Base-by-base conservation (phyloP, 495 filamentous ascomycete species). In the Aspergillus ellipticus region DNA sequence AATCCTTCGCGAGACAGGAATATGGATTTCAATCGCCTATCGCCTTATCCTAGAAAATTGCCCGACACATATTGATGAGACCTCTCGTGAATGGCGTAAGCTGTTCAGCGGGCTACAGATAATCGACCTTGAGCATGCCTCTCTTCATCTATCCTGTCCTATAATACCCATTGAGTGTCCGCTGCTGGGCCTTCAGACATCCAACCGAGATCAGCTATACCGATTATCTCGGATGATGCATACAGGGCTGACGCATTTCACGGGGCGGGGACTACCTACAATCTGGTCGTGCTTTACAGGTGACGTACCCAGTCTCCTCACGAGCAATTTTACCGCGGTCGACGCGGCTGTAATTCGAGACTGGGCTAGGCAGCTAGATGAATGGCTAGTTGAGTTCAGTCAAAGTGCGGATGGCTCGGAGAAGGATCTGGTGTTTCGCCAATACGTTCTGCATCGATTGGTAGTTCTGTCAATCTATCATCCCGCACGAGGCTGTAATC, bases 261-360 rank as follows among this genome's bases (percentile, higher is more conserved):
- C 49, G 1, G 49, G 35, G 0, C 24, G 49, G 13, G 49, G 49
- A 3, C 21, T 52, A 16, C 49, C 49, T 3, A 52, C 49, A 2
- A 42, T 52, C 6, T 52, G 49, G 49, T 52, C 49, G 6, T 52
- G 49, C 35, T 52, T 42, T 26, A 52, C 35, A n/a, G n/a, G n/a
- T n/a, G n/a, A n/a, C n/a, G 2, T 26, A 17, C n/a, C 31, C 33
- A 22, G 19, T 41, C 28, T 13, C 13, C 11, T 42, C 5, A 52
- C 35, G 10, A 52, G 49, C 17, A 52, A 42, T n/a, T 52, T 52
- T 20, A 52, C 49, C 10, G 49, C 49, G 0, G 49, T 42, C 20
- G 49, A 52, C 35, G 42, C 49, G 2, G 49, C 49, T 2, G 49
- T 52, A 10, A 52, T 52, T 20, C 49, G 49, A 2, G 49, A 52